phyloP scores from a whole-genome alignment of 306 rosid species.

The Castanospermum australe region DNA sequence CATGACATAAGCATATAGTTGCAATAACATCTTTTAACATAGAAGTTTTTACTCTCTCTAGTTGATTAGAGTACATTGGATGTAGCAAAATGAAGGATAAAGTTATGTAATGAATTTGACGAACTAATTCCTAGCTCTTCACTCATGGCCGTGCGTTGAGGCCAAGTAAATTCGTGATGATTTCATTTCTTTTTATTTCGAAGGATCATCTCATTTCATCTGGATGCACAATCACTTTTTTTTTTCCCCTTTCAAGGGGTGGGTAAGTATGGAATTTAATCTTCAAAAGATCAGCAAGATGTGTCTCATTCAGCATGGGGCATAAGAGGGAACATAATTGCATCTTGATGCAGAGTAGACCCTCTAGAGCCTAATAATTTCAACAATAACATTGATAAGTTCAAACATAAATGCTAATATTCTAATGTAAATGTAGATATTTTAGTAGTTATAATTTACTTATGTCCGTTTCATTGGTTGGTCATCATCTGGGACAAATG shows the following conservation, averaged over 20 bases:
- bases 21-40: neutral
- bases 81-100: neutral
- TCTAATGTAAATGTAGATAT: no score
- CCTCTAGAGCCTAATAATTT: no score
- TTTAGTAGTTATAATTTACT: no score
- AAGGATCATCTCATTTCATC: neutral
- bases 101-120: neutral
- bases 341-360: no score
- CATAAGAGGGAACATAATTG: no score
- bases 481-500: neutral
- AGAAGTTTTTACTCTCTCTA: neutral
- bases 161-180: neutral
- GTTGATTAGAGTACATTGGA: neutral
- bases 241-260: neutral
- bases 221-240: no score
- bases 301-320: no score
- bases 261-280: neutral
- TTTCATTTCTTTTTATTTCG: neutral
- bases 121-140: neutral
- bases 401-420: no score
- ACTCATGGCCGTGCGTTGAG: neutral
- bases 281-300: no score
- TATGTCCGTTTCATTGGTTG: neutral
- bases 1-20: no score
- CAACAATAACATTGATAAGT: no score